Conservation (phyloP, 768 basidiomycete genomes). For the Lactifluus subvellereus region DNA sequence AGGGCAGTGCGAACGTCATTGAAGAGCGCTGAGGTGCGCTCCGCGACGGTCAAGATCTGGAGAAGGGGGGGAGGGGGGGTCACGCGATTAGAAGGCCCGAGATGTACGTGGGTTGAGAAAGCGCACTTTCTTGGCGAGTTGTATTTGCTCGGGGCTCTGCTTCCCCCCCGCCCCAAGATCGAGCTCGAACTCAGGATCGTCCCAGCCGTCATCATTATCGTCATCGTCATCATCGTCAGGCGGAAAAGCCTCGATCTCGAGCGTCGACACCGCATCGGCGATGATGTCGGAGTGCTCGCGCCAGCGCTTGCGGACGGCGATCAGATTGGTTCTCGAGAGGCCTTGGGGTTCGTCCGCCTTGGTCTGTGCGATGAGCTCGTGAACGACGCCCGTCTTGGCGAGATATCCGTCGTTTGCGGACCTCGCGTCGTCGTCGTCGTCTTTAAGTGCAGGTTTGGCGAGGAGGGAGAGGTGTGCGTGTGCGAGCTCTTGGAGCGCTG, state of each 20-base stretch:
- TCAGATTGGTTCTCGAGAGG: constrained; percentile 25
- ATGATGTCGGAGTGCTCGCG: constrained; percentile 18
- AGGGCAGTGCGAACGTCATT: constrained; percentile 1
- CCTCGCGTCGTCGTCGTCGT: constrained; percentile 3
- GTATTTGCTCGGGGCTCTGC: constrained; percentile 4
- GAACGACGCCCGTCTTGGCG: constrained; percentile 51
- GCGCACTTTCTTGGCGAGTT: constrained; percentile 20
- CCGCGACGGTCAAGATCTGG: constrained; percentile 12
- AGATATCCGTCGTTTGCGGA: constrained; percentile 44
- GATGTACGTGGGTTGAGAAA: neutral
- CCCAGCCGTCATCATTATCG: constrained; percentile 16
- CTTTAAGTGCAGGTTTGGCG: neutral
- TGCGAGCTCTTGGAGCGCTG: constrained; percentile 20
- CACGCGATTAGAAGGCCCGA: neutral
- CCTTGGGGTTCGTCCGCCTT: constrained; percentile 26
- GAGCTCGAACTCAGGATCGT: constrained; percentile 21
- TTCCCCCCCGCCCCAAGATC: neutral
- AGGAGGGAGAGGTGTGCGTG: constrained; percentile 18
- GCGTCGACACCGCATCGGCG: constrained; percentile 13
- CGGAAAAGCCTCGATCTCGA: constrained; percentile 2
- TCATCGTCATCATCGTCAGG: neutral
- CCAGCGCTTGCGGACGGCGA: constrained; percentile 27
- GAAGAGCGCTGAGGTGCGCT: constrained; percentile 10
- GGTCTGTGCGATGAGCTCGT: constrained; percentile 52
- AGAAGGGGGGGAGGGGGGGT: neutral